A percentile compares a stretch with the other conserved stretches of the same genome.
phyloP scores from a whole-genome alignment of 495 filamentous ascomycete genomes.

The Pseudevernia furfuracea region DNA sequence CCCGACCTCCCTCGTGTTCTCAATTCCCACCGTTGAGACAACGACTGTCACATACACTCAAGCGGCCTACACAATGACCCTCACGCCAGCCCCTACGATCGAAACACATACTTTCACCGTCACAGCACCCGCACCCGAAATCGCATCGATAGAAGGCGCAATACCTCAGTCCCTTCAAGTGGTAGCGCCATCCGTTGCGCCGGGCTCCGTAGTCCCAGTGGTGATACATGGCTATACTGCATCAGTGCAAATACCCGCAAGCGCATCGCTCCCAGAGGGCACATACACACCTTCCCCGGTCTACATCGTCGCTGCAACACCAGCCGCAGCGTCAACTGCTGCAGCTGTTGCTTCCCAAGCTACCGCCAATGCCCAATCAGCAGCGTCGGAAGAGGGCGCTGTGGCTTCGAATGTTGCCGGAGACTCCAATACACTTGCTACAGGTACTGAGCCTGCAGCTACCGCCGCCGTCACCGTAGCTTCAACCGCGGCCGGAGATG shows the following conservation, averaged over 20 bases:
- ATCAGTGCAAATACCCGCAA: conserved; percentile 12
- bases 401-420: conserved; percentile 21
- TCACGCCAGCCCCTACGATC: conserved; percentile 12
- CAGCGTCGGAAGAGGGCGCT: conserved; percentile 16
- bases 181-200: conserved; percentile 14
- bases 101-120: conserved; percentile 21
- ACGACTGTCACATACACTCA: conserved; percentile 20
- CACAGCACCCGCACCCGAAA: conserved; percentile 16
- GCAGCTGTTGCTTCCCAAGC: neutral
- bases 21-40: conserved; percentile 17
- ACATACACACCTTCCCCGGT: conserved; percentile 16
- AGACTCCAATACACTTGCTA: neutral
- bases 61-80: conserved; percentile 16
- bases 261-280: conserved; percentile 17
- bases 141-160: conserved; percentile 8
- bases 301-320: conserved; percentile 2
- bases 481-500: neutral
- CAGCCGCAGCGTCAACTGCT: conserved; percentile 5
- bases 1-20: conserved; percentile 11
- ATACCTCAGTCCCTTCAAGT: conserved; percentile 16
- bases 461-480: conserved; percentile 3
- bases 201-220: conserved; percentile 18
- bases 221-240: conserved; percentile 17
- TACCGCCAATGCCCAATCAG: conserved; percentile 15
- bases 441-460: neutral